These are phyloP conservation scores for Oenanthe sinensis DNA, from an alignment of 129 eudicot species.

Conservation along the genomic window DNA sequence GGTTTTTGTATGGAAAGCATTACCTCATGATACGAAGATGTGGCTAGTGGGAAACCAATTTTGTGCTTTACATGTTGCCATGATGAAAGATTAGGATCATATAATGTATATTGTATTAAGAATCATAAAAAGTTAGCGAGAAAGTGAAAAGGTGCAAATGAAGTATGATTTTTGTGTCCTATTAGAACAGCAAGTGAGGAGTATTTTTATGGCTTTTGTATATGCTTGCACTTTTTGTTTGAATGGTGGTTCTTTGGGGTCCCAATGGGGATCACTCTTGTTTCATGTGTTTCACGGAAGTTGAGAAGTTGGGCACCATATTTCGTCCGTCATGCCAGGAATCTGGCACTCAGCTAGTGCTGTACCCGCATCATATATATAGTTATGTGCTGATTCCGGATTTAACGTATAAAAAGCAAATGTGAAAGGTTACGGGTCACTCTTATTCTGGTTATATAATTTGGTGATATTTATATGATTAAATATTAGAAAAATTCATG, in stretches of 20 bases:
- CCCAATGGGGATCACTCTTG: conserved; percentile 17
- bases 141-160: not conserved
- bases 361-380: not conserved
- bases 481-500: not conserved
- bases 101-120: not conserved
- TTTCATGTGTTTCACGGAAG: conserved; percentile 10
- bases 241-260: conserved; percentile 20
- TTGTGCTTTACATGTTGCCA: conserved; percentile 1
- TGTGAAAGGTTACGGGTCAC: not conserved
- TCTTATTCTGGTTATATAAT: not conserved
- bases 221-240: conserved; percentile 14
- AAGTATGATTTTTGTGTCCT: conserved; percentile 7
- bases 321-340: not conserved
- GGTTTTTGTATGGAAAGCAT: conserved; percentile 5
- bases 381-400: not conserved
- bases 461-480: not conserved
- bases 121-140: not conserved
- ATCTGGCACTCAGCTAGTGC: not conserved
- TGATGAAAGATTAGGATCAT: conserved; percentile 7
- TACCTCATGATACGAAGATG: not conserved
- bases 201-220: conserved; percentile 1
- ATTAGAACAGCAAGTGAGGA: conserved; percentile 18
- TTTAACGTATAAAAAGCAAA: not conserved
- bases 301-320: not conserved
- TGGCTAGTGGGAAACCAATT: conserved; percentile 16